Evolutionary conservation across 306 rosid genomes (phyloP).

Genomic region (Vicia faba): DNA sequence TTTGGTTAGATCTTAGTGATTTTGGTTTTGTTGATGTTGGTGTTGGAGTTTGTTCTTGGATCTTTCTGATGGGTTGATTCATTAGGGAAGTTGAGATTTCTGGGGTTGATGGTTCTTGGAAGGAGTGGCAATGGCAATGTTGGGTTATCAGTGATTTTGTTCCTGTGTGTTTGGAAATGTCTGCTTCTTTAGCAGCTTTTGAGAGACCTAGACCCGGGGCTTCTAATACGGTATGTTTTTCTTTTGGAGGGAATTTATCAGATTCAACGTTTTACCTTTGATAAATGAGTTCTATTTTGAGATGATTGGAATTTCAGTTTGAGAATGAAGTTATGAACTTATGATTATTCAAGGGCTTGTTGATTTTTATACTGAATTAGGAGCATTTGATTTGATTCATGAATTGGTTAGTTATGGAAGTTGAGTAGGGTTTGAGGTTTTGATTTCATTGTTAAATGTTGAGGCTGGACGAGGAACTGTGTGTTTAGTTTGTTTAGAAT

Average conservation of each 20-base stretch:
- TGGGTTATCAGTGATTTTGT: constrained; percentile 38
- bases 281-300: background rate
- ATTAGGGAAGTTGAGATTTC: constrained; percentile 12
- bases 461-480: constrained; percentile 27
- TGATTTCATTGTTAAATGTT: constrained; percentile 21
- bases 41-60: constrained; percentile 25
- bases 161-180: constrained; percentile 58
- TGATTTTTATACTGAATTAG: constrained; percentile 19
- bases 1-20: constrained; percentile 52
- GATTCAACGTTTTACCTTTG: constrained; percentile 14
- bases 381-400: constrained; percentile 15
- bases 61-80: constrained; percentile 50
- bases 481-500: constrained; percentile 21
- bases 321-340: background rate
- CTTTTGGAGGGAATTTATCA: constrained; percentile 37
- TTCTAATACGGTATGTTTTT: constrained; percentile 71
- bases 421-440: constrained; percentile 15
- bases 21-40: background rate
- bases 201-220: constrained; percentile 83
- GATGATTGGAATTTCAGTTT: constrained; percentile 23
- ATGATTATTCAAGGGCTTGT: constrained; percentile 15
- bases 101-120: constrained; percentile 36
- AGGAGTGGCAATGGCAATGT: constrained; percentile 47
- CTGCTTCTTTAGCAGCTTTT: constrained; percentile 83
- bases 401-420: constrained; percentile 15